phyloP scores from a whole-genome alignment of 2,329 filamentous ascomycete genomes.

The Sporothrix brunneoviolacea region DNA sequence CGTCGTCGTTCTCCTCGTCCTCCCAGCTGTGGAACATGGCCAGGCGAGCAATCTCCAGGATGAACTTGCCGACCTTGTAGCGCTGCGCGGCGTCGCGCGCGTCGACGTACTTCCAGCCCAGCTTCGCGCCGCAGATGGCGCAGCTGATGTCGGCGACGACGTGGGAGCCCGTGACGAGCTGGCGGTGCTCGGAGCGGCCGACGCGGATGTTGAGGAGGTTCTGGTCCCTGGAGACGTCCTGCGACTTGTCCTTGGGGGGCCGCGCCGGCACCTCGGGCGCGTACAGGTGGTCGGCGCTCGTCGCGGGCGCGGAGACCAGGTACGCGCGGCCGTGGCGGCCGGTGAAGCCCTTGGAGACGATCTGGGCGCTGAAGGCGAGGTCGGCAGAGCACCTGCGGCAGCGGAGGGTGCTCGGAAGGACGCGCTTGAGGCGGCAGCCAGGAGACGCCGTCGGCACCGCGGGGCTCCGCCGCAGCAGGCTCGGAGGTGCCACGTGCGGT shows the following conservation, averaged over 20 bases:
- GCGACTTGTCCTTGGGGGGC: no score
- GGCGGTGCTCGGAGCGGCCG: conserved; percentile 47
- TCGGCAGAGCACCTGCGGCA: conserved; percentile 54
- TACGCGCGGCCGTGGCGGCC: conserved; percentile 59
- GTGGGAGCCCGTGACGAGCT: conserved; percentile 57
- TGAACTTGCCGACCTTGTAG: conserved; percentile 65
- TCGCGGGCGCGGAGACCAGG: conserved; percentile 39
- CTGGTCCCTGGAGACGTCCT: not conserved
- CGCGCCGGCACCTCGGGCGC: conserved; percentile 13
- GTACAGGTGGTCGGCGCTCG: conserved; percentile 12
- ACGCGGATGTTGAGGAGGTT: conserved; percentile 48
- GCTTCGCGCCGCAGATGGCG: conserved; percentile 44
- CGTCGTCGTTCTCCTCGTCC: conserved; percentile 24
- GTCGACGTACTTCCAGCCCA: conserved; percentile 65
- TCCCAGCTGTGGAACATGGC: conserved; percentile 49
- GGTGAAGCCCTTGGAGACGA: conserved; percentile 60
- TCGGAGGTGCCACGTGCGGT: conserved; percentile 1
- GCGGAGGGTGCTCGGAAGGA: conserved; percentile 49
- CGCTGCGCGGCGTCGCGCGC: conserved; percentile 52
- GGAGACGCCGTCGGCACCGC: conserved; percentile 7
- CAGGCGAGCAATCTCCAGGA: conserved; percentile 55
- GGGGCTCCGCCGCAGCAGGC: no score
- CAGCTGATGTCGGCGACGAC: conserved; percentile 59
- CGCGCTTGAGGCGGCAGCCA: conserved; percentile 31
- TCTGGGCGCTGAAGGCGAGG: conserved; percentile 54